Evolutionary conservation across 805 yeast genomes (phyloP).

Genomic region (Cyberlindnera mississippiensis): DNA sequence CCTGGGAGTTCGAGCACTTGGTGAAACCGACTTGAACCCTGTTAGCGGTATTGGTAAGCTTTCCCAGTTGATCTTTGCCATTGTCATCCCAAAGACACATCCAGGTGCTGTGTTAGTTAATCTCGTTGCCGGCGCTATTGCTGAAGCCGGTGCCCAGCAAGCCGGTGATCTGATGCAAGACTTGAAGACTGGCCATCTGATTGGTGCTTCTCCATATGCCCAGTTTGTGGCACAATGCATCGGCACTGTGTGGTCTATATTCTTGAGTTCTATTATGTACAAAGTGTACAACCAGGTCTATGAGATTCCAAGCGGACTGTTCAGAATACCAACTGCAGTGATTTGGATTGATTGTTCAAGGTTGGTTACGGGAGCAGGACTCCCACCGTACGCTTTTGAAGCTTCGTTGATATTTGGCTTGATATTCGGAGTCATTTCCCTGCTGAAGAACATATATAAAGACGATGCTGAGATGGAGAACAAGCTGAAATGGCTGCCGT

Average conservation of each 20-base stretch:
- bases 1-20: slow-evolving; percentile 88
- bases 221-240: slow-evolving; percentile 88
- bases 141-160: slow-evolving; percentile 99
- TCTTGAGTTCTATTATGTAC: slow-evolving; percentile 80
- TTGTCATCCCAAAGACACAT: slow-evolving; percentile 66
- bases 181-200: slow-evolving; percentile 84
- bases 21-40: slow-evolving; percentile 95
- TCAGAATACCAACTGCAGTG: slow-evolving; percentile 90
- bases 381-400: slow-evolving; percentile 73
- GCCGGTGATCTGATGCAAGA: slow-evolving; percentile 99
- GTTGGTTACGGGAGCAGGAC: slow-evolving; percentile 83
- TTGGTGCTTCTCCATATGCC: slow-evolving; percentile 90
- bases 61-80: slow-evolving; percentile 84
- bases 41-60: slow-evolving; percentile 95
- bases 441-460: slow-evolving; percentile 55
- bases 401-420: slow-evolving; percentile 60
- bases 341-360: slow-evolving; percentile 97
- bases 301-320: slow-evolving; percentile 76
- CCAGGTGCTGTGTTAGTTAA: slow-evolving; percentile 84
- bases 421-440: slow-evolving; percentile 64
- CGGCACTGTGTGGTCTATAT: slow-evolving; percentile 82
- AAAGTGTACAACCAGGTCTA: slow-evolving; percentile 76
- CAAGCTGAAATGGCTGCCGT: slow-evolving; percentile 63
- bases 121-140: slow-evolving; percentile 91
- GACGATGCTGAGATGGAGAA: slow-evolving; percentile 33